phyloP scores from a whole-genome alignment of 139 green algal genomes.

The Asterochloris sp. region DNA sequence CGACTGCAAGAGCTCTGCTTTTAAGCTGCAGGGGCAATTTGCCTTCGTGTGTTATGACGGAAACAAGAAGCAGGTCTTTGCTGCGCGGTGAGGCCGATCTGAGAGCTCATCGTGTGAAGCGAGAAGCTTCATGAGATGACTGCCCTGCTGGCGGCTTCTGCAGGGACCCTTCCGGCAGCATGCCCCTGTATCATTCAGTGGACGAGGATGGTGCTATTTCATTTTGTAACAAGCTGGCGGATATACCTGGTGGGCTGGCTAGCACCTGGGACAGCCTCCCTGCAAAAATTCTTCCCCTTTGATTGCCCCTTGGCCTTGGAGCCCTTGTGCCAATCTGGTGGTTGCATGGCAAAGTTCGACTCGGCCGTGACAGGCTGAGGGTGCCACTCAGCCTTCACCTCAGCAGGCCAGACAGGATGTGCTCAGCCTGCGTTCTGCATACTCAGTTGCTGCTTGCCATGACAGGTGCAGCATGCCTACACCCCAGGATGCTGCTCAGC shows the following conservation, averaged over 20 bases:
- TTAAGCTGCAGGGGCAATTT: constrained; percentile 59
- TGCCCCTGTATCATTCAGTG: constrained; percentile 55
- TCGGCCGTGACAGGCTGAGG: too few species aligned
- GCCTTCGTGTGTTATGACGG: constrained; percentile 69
- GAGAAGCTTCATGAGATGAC: constrained; percentile 9
- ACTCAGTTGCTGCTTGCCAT: too few species aligned
- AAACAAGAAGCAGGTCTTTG: constrained; percentile 53
- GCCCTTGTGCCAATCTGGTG: too few species aligned
- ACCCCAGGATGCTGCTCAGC: too few species aligned
- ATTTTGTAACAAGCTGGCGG: constrained; percentile 18
- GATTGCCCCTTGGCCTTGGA: too few species aligned
- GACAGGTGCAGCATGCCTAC: too few species aligned
- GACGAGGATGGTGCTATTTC: constrained; percentile 42
- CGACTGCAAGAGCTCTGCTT: not conserved
- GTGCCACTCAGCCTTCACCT: too few species aligned
- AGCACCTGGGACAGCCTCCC: not conserved
- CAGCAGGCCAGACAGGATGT: too few species aligned
- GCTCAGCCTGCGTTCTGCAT: too few species aligned
- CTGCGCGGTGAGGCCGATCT: constrained; percentile 26
- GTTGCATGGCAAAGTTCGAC: too few species aligned
- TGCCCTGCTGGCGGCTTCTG: not conserved
- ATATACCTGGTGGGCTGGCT: constrained; percentile 2
- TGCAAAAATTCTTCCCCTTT: not conserved
- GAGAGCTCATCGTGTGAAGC: too few species aligned
- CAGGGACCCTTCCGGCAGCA: constrained; percentile 39